Evolutionary conservation across 2,329 filamentous ascomycete species (phyloP), one percentile per base, ranked within the genome.

Genomic region (Trichoderma koningii): DNA sequence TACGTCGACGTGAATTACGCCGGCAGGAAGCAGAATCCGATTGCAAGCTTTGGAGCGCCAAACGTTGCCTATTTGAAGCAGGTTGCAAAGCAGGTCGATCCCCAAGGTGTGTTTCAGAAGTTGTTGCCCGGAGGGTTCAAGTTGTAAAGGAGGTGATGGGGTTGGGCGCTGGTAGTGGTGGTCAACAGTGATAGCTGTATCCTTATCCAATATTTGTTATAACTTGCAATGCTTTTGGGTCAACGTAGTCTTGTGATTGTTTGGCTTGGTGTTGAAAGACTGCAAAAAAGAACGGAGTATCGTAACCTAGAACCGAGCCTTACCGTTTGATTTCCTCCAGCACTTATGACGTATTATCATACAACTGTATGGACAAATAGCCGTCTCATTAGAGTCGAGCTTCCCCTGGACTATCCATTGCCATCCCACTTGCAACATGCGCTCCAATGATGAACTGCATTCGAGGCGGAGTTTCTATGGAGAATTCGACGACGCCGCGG

Each of bases 1-100:
- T 65, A 55, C 30, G n/a, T 65, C 15, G 56, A 65, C 28, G 26
- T 65, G 26, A 65, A 65, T 26, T 55, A 66, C 38, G 56, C 64
- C 14, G 23, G 55, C 28, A 34, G 23, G 14, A 56, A 41, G 34
- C 64, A 66, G 30, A 26, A 62, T 14, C 45, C 45, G 2, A 42
- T 66, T 12, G 17, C 23, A 17, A 66, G 64, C 28, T 66, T 56
- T 38, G 64, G 64, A 19, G 3, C 17, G 10, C 12, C 61, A 17
- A 66, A 63, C 26, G 26, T 41, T 14, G 23, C 34, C 7, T 30
- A 28, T n/a, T 42, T 66, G 21, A 23, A 34, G 17, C 34, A 19
- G n/a, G 45, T 34, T 26, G 61, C 52, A 3, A 47, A 53, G n/a
- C 50, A 60, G 23, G 63, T 64, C 10, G 65, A 66, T 34, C 65